Base-by-base conservation (phyloP, 139 green algal species). In the Asterochloris erici region DNA sequence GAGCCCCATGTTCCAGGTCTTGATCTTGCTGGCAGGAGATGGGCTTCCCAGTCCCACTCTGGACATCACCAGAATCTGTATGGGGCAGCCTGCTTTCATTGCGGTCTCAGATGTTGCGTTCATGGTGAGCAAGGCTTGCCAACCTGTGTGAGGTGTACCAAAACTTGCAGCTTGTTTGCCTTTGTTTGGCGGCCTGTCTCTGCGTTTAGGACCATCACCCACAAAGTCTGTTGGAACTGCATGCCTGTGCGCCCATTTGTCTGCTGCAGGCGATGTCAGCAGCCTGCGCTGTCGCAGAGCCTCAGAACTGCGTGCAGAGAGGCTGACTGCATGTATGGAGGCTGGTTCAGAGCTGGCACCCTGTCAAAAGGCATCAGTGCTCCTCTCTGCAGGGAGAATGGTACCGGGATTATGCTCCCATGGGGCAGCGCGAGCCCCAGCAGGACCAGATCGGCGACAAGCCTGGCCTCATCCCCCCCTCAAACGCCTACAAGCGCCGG, bases 401-500 rank as follows among this genome's bases (percentile, higher is more conserved):
- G 96, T 89, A 98, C 79, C 87, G 96, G 1, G 85, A 95, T 85
- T 98, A 96, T 80, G 81, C 83, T n/a, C 68, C 85, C 9, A 73
- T 98, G 14, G 74, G 70, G 19, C 73, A 82, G 47, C 82, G 88
- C 21, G 61, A 80, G 60, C 17, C 71, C 29, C 19, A 74, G 19
- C 62, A 68, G 26, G 68, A 60, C 63, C 64, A 70, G 70, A 17
- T 28, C 12, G 73, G 68, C 19, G 82, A 64, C 2, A 73, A 76
- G 0, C 79, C 96, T 6, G 89, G 82, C 9, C 84, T 88, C 19
- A 88, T 98, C 83, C 77, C 90, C 17, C 86, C 92, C 2, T 96
- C 93, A 76, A 97, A 98, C 77, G 96, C 96, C 9, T 97, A 98
- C 87, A 84, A 91, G 81, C 91, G 95, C 17, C 88, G 95, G 23